Evolutionary conservation across 1,284 basidiomycete genomes (phyloP).

Genomic region (Ganoderma boninense): DNA sequence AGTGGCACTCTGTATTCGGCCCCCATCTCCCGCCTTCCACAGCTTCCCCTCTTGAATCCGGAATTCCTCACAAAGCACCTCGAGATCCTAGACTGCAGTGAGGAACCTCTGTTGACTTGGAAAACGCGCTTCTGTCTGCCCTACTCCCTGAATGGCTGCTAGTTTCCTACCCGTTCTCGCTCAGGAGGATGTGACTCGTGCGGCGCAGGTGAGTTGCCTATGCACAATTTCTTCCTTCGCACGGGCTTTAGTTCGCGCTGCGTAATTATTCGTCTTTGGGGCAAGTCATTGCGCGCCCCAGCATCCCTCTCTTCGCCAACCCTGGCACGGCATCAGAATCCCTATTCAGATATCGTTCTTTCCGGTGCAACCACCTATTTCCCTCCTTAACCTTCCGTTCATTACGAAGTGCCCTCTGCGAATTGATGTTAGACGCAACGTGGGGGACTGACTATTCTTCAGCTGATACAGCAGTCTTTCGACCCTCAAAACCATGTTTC

Average conservation of each 20-base stretch:
- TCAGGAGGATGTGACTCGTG: constrained; percentile 53
- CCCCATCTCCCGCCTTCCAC: background rate
- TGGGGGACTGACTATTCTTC: background rate
- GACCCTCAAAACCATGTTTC: constrained; percentile 56
- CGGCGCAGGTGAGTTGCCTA: constrained; percentile 52
- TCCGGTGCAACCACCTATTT: too few species aligned
- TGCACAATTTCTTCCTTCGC: background rate
- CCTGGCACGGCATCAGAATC: background rate
- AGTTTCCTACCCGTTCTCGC: constrained; percentile 55
- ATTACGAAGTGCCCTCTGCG: background rate
- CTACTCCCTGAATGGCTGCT: constrained; percentile 22
- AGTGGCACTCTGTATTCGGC: background rate
- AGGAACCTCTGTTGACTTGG: background rate
- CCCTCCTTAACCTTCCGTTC: background rate
- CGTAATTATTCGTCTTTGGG: background rate
- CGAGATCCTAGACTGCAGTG: background rate
- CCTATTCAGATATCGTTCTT: background rate
- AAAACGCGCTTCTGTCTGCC: background rate
- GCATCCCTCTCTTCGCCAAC: background rate
- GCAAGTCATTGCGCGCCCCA: background rate
- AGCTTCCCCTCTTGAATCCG: background rate
- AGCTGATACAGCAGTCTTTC: constrained; percentile 72
- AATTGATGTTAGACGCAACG: background rate
- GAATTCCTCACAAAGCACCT: background rate
- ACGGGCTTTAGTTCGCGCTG: background rate